Conservation (phyloP, 495 filamentous ascomycete species). For the Talaromyces adpressus region DNA sequence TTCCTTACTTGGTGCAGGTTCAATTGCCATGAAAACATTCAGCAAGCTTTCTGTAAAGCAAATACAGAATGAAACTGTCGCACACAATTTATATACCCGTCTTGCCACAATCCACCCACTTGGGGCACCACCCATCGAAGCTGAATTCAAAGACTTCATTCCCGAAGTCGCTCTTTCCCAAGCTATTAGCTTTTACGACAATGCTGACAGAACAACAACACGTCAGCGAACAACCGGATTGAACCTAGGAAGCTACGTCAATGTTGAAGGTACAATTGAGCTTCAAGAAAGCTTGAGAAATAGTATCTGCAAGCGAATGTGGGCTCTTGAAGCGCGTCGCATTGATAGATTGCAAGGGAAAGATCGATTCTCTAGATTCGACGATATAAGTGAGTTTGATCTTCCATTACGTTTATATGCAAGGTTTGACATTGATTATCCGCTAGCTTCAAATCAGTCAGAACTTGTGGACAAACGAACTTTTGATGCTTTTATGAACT, state of each 20-base stretch:
- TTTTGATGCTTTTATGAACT: slow-evolving; percentile 39
- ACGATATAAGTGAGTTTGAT: slow-evolving; percentile 28
- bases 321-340: slow-evolving; percentile 32
- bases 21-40: slow-evolving; percentile 46
- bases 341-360: slow-evolving; percentile 35
- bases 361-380: slow-evolving; percentile 25
- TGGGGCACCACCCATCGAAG: slow-evolving; percentile 31
- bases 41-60: slow-evolving; percentile 53
- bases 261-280: slow-evolving; percentile 34
- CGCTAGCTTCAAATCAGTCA: slow-evolving; percentile 24
- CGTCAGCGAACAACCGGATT: slow-evolving; percentile 27
- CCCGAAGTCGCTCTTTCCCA: slow-evolving; percentile 34
- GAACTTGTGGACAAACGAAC: slow-evolving; percentile 24
- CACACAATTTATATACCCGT: slow-evolving; percentile 51
- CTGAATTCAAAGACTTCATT: slow-evolving; percentile 37
- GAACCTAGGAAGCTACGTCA: slow-evolving; percentile 32
- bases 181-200: slow-evolving; percentile 34
- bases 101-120: slow-evolving; percentile 51
- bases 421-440: background rate
- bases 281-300: slow-evolving; percentile 27
- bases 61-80: slow-evolving; percentile 51
- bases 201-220: slow-evolving; percentile 25
- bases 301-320: slow-evolving; percentile 37
- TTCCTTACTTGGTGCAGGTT: slow-evolving; percentile 45
- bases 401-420: background rate